A percentile compares a stretch with the other conserved stretches of the same genome.
Evolutionary conservation across 805 yeast species (phyloP).

Genomic region (Candida odintsovae): DNA sequence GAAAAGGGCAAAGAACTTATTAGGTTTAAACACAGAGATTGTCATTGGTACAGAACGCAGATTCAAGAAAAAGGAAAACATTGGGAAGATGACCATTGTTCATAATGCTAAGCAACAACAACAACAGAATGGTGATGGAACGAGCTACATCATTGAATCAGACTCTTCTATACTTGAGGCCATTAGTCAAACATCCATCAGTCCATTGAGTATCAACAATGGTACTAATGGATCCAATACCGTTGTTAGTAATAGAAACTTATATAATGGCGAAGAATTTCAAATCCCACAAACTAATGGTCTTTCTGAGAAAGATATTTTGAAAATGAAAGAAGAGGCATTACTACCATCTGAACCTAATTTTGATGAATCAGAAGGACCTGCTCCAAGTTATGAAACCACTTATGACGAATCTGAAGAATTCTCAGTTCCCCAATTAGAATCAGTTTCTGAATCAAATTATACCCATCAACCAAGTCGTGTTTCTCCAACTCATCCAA

Average conservation of each 20-base stretch:
- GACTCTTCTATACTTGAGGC: slow-evolving; percentile 9
- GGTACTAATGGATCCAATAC: background rate
- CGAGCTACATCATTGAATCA: background rate
- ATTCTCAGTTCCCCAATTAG: background rate
- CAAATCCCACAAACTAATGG: slow-evolving; percentile 4
- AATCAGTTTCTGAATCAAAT: background rate
- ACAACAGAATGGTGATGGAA: background rate
- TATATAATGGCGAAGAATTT: slow-evolving; percentile 9
- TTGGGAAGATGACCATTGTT: slow-evolving; percentile 11
- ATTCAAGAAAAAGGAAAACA: slow-evolving; percentile 8
- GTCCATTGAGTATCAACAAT: slow-evolving; percentile 20
- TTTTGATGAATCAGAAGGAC: slow-evolving; percentile 2
- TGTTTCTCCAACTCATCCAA: slow-evolving; percentile 1
- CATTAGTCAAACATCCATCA: slow-evolving; percentile 18
- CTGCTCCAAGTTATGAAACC: slow-evolving; percentile 18
- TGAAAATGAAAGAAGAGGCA: slow-evolving; percentile 49
- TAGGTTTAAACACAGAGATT: slow-evolving; percentile 76
- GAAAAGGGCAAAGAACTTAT: slow-evolving; percentile 69
- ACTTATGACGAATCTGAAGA: background rate
- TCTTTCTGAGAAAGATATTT: slow-evolving; percentile 52
- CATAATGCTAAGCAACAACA: slow-evolving; percentile 5
- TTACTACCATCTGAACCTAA: slow-evolving; percentile 57
- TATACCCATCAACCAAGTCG: slow-evolving; percentile 1
- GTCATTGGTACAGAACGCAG: slow-evolving; percentile 71
- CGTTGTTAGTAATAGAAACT: background rate